Evolutionary conservation across 2,329 filamentous ascomycete species (phyloP), one percentile per base, ranked within the genome.

Genomic region (Ophiocordyceps camponoti-floridani): DNA sequence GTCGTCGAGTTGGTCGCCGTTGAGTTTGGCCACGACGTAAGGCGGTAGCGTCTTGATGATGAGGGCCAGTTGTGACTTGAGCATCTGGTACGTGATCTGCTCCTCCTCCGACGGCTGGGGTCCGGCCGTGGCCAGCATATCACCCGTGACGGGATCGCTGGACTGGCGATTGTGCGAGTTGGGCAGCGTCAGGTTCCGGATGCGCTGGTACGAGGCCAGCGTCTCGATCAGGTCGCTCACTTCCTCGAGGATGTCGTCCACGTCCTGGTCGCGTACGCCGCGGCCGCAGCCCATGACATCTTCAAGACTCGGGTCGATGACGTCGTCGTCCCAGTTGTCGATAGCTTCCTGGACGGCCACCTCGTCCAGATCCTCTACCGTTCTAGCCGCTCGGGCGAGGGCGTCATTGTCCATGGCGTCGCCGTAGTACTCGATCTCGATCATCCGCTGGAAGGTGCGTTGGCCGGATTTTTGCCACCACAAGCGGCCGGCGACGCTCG

Each of bases 1-100:
- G 47, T 87, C 83, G 28, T 80, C 81, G n/a, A 94, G 64, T 58
- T 87, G 83, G 56, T 93, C 82, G 10, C 86, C 86, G 53, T 93
- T 81, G 48, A 94, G 67, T 54, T 91, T 89, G 6, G 87, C 80
- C 23, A 94, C 82, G 1, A 83, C 84, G 56, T 86, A 91, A 1
- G 87, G 87, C 1, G 87, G 87, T 11, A 94, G 64, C 37, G 73
- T 77, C 50, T 81, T 72, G 48, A 94, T 73, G 49, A 94, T 76
- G 28, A 87, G 65, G 0, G 76, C 68, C 18, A 94, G 66, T 56
- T 88, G 84, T 4, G 79, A 73, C 56, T 82, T 86, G 44, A 94
- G 69, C 26, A 79, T 72, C 50, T 85, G 72, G 57, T 93, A 94
- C 0, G 72, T 75, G 13, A 64, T 58, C 47, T 66, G 63, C 54